These are phyloP conservation scores for Immersiporthe knoxdaviesiana DNA, from an alignment of 2,329 filamentous ascomycete species.

Conservation along the genomic window DNA sequence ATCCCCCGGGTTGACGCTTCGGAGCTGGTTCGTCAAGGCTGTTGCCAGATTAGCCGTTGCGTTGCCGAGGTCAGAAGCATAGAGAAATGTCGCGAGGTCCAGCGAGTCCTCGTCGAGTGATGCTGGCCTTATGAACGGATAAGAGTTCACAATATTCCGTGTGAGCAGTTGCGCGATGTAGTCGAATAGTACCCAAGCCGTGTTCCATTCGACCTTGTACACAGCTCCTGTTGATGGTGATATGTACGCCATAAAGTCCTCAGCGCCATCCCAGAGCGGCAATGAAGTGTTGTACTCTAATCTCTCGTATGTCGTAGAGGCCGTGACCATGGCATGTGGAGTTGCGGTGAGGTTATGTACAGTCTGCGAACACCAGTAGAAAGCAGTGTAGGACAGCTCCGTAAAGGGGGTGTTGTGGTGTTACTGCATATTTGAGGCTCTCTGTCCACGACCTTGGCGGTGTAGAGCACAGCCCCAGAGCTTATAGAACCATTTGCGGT, in stretches of 20 bases:
- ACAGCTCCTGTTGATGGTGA: background rate
- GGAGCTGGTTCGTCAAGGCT: conserved; percentile 31
- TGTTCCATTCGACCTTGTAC: background rate
- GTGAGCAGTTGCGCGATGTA: conserved; percentile 3
- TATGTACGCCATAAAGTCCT: background rate
- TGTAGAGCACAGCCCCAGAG: background rate
- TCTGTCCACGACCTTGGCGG: background rate
- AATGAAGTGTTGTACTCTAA: background rate
- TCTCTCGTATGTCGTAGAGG: background rate
- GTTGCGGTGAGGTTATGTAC: conserved; percentile 23
- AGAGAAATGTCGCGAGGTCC: conserved; percentile 15
- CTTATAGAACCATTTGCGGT: too few relatives aligned
- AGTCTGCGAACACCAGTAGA: conserved; percentile 24
- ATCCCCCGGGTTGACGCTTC: conserved; percentile 26
- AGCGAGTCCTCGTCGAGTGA: conserved; percentile 12
- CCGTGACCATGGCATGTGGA: background rate
- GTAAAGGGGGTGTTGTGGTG: background rate
- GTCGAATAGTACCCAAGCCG: background rate
- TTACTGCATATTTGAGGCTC: background rate
- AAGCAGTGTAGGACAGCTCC: conserved; percentile 6
- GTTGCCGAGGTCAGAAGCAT: conserved; percentile 20
- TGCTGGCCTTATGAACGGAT: conserved; percentile 5
- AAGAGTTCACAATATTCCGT: background rate
- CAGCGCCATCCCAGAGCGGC: background rate
- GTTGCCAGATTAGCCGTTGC: conserved; percentile 27